phyloP scores from a whole-genome alignment of 2,329 filamentous ascomycete species.

The Escovopsis sp. region DNA sequence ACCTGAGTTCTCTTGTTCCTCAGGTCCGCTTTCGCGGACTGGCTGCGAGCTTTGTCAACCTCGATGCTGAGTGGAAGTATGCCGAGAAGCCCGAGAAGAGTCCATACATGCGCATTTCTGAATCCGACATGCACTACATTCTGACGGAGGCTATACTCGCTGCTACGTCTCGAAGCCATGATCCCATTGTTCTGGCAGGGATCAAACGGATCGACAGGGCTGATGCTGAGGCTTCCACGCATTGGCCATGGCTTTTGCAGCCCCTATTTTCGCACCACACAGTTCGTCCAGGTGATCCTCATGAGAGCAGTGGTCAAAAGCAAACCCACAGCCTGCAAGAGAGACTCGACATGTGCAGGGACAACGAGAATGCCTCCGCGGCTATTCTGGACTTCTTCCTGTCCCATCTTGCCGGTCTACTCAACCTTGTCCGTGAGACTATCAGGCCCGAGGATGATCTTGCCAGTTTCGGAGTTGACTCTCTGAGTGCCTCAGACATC shows the following conservation, averaged over 20 bases:
- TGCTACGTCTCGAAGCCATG: background rate
- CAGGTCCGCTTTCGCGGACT: background rate
- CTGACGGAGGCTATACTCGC: background rate
- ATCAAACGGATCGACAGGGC: background rate
- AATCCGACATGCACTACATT: background rate
- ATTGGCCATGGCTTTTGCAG: background rate
- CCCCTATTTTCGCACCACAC: background rate
- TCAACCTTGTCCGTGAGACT: background rate
- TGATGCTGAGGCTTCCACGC: background rate
- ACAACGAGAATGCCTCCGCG: background rate
- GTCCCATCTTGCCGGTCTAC: background rate
- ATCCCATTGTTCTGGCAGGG: background rate
- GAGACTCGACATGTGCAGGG: background rate
- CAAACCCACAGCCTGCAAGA: background rate
- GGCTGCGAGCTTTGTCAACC: background rate
- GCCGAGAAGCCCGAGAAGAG: background rate
- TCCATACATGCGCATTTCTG: background rate
- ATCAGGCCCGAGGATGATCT: background rate
- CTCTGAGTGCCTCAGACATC: slow-evolving; percentile 20
- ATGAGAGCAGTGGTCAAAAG: background rate
- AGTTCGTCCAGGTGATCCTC: background rate
- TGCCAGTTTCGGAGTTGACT: slow-evolving; percentile 11
- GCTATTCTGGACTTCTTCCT: background rate
- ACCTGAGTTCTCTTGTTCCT: background rate
- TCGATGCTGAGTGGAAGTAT: background rate